Percentiles rank a stretch among this genome's conserved stretches.
phyloP scores from a whole-genome alignment of 2,329 filamentous ascomycete species.

The Akanthomyces uredinophilus region DNA sequence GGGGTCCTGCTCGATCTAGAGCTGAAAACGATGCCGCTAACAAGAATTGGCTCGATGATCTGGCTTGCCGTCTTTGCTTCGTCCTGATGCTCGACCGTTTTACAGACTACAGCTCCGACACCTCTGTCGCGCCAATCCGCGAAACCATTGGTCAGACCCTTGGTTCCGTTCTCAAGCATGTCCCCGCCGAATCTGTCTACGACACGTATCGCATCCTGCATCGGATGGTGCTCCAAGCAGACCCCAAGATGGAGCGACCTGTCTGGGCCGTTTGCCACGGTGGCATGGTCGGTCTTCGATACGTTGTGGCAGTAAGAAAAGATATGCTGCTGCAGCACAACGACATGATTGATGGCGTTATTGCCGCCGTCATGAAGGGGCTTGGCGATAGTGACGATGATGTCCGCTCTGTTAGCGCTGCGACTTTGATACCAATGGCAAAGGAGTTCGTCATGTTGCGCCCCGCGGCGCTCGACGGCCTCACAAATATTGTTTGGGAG shows the following conservation, averaged over 20 bases:
- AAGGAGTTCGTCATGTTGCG: constrained; percentile 89
- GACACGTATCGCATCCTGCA: constrained; percentile 80
- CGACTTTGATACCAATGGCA: constrained; percentile 94
- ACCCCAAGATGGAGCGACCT: constrained; percentile 65
- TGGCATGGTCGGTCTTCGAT: constrained; percentile 93
- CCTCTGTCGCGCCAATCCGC: constrained; percentile 89
- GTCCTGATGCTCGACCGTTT: constrained; percentile 97
- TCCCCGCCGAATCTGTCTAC: constrained; percentile 73
- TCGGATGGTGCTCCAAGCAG: constrained; percentile 85
- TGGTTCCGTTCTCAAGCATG: constrained; percentile 79
- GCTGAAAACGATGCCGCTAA: constrained; percentile 76
- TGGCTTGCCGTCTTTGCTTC: constrained; percentile 90
- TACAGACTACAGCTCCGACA: constrained; percentile 96
- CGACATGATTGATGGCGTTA: constrained; percentile 86
- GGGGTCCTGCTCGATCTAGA: constrained; percentile 63
- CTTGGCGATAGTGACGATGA: constrained; percentile 89
- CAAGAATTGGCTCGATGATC: constrained; percentile 82
- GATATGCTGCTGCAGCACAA: constrained; percentile 81
- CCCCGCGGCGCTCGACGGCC: constrained; percentile 66
- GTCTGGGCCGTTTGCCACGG: constrained; percentile 96
- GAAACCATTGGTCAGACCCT: constrained; percentile 94
- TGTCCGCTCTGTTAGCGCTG: constrained; percentile 92
- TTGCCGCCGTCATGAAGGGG: constrained; percentile 90
- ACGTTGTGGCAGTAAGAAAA: constrained; percentile 90
- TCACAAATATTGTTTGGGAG: constrained; percentile 96